Base-by-base conservation (phyloP, 192 early-diverging fungal species). In the Diversispora epigaea region DNA sequence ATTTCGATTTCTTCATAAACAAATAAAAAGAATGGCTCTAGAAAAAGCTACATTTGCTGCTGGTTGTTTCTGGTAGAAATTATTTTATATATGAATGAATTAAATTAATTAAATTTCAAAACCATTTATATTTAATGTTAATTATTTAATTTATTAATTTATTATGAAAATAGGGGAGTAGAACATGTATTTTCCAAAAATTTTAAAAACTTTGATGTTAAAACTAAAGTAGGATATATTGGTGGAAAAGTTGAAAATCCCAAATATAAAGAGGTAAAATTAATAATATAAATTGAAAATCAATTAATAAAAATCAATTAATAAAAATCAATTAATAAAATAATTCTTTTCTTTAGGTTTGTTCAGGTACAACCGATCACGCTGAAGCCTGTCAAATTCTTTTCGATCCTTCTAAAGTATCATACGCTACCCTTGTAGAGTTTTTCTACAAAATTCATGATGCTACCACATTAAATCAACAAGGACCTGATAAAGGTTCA, bases 371-470 rank as follows among this genome's bases (percentile, higher is more conserved):
- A 25, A 93, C 94, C 4, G 80, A 89, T 22, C 96, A 98, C 65
- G 93, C 95, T 0, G 94, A 98, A 76, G 93, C 90, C 0, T 75
- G 97, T 14, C 89, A 93, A 75, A 74, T 98, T 40, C 79, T 88
- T 44, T 97, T 89, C 77, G 87, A 92, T 63, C 91, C 93, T 4
- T 67, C 78, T 6, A 80, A 84, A 17, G 79, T 95, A 40, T 84
- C 89, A 10, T 98, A 94, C 81, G 82, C 78, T 17, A 83, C 81
- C 6, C 85, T 98, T 39, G 81, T 95, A 12, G 88, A 91, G 50
- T 90, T 91, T 76, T 97, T 97, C 79, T 96, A 92, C 84, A 85
- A 85, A 66, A 88, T 88, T 77, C 91, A 94, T 77, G 93, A 98
- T 77, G 93, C 96, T 4, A 96, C 95, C 2, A 94, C 92, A 11